A percentile compares a stretch with the other conserved stretches of the same genome.
phyloP scores from a whole-genome alignment of 129 eudicot species.

The Silybum marianum region DNA sequence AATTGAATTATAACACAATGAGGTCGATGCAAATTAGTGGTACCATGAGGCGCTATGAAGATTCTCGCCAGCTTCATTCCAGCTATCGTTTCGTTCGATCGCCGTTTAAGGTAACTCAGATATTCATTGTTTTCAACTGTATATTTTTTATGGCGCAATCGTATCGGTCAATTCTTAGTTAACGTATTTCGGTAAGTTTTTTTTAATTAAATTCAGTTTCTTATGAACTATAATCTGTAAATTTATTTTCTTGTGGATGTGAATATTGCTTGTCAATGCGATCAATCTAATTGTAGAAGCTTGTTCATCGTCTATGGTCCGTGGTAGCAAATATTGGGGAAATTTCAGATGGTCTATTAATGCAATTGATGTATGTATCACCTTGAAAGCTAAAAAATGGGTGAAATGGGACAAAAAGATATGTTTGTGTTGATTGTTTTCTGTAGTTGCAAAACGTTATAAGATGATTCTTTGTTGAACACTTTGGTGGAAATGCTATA shows the following conservation, averaged over 20 bases:
- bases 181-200: not conserved
- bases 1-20: not conserved
- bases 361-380: not conserved
- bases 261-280: not conserved
- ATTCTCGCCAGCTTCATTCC: constrained; percentile 11
- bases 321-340: not conserved
- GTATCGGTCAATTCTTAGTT: not conserved
- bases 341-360: not conserved
- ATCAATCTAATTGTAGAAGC: not conserved
- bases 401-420: not conserved
- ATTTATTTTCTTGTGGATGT: not conserved
- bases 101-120: constrained; percentile 15
- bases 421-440: not conserved
- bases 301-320: not conserved
- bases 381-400: not conserved
- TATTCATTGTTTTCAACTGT: not conserved
- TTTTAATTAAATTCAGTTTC: not conserved
- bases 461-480: no score
- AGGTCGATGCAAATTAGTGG: constrained; percentile 4
- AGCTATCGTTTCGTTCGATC: constrained; percentile 20
- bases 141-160: not conserved
- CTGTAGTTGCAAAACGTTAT: not conserved
- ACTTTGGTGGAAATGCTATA: not conserved
- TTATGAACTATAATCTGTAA: constrained; percentile 5
- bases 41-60: not conserved